Evolutionary conservation across 345 rosid species (phyloP).

Genomic region (Boechera divaricarpa): DNA sequence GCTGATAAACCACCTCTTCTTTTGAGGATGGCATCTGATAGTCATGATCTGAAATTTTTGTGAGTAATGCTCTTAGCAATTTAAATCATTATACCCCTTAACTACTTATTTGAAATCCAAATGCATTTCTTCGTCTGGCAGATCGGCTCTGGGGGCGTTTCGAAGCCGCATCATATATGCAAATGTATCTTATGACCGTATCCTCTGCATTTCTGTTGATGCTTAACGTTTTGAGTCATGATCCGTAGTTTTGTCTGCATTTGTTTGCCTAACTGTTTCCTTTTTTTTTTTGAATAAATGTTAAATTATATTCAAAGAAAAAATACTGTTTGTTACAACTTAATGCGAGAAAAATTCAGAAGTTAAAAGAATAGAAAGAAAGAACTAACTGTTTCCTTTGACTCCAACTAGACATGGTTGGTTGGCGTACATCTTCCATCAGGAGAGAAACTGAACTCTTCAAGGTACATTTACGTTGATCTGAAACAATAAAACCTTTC

Average conservation of each 20-base stretch:
- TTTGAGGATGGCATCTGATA: constrained; percentile 86
- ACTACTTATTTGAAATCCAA: constrained; percentile 24
- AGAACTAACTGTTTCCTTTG: constrained; percentile 48
- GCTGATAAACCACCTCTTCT: constrained; percentile 87
- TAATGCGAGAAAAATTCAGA: no score
- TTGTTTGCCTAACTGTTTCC: constrained; percentile 37
- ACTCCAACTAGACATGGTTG: constrained; percentile 86
- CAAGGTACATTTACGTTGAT: constrained; percentile 48
- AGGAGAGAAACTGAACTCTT: constrained; percentile 92
- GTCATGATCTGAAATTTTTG: constrained; percentile 77
- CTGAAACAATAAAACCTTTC: constrained; percentile 8
- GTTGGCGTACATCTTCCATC: constrained; percentile 99
- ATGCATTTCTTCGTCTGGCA: constrained; percentile 39
- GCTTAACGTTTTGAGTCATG: constrained; percentile 2
- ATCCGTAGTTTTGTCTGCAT: constrained; percentile 9
- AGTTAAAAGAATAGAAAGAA: no score
- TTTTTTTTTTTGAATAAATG: neutral
- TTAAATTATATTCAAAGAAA: no score
- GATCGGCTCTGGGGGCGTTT: constrained; percentile 85
- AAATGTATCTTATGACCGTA: constrained; percentile 98
- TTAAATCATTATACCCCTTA: constrained; percentile 11
- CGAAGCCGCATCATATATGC: constrained; percentile 77
- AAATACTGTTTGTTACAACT: no score
- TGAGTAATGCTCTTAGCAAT: constrained; percentile 47
- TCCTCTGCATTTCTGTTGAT: constrained; percentile 50